phyloP scores from a whole-genome alignment of 805 yeast genomes.

The Phaffomyces opuntiae region DNA sequence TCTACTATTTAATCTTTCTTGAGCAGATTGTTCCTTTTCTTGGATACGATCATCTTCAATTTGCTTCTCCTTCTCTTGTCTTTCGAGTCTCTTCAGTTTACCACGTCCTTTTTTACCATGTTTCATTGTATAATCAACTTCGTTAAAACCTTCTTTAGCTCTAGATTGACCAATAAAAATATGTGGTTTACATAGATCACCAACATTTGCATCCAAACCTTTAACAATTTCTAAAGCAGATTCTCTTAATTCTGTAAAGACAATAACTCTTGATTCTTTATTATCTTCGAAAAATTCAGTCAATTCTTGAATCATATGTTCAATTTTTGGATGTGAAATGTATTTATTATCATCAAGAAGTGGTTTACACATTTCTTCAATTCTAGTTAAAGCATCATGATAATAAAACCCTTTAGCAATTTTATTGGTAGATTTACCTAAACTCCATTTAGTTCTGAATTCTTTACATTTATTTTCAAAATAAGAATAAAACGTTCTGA shows the following conservation, averaged over 20 bases:
- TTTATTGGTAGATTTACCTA: conserved; percentile 59
- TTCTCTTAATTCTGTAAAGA: conserved; percentile 84
- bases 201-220: conserved; percentile 39
- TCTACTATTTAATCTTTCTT: conserved; percentile 31
- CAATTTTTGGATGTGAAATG: conserved; percentile 70
- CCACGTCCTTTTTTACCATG: conserved; percentile 38
- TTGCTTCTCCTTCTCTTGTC: conserved; percentile 26
- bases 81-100: conserved; percentile 27
- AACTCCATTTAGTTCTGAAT: conserved; percentile 49
- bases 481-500: conserved; percentile 66
- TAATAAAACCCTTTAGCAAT: conserved; percentile 55
- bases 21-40: conserved; percentile 26
- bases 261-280: conserved; percentile 64
- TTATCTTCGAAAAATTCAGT: conserved; percentile 42
- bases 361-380: conserved; percentile 39
- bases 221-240: conserved; percentile 84
- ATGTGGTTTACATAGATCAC: conserved; percentile 52
- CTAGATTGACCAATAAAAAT: conserved; percentile 89
- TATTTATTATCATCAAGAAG: conserved; percentile 31
- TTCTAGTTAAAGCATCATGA: conserved; percentile 37
- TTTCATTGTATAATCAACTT: conserved; percentile 39
- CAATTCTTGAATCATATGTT: conserved; percentile 50
- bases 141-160: conserved; percentile 64
- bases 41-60: conserved; percentile 25
- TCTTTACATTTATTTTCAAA: conserved; percentile 52